A percentile compares a stretch with the other conserved stretches of the same genome.
These are phyloP conservation scores for Microcyclosporella mali DNA, from an alignment of 2,329 filamentous ascomycete species.

Conservation along the genomic window DNA sequence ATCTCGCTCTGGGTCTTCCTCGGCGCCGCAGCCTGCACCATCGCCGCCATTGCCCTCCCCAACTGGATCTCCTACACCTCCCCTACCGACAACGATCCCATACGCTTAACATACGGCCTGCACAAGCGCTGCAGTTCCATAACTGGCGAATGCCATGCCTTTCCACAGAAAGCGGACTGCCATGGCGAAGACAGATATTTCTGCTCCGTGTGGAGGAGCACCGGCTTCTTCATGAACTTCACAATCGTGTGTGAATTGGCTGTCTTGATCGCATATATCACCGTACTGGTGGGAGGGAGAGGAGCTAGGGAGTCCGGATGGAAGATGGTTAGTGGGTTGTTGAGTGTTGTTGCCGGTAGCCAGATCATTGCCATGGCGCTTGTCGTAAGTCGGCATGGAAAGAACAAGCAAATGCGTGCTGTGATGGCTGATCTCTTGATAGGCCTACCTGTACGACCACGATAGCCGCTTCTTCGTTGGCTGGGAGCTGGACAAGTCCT, in stretches of 20 bases:
- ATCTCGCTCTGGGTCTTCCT: slow-evolving; percentile 44
- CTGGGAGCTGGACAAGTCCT: slow-evolving; percentile 74
- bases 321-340: slow-evolving; percentile 63
- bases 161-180: slow-evolving; percentile 65
- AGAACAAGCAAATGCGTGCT: background rate
- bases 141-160: slow-evolving; percentile 56
- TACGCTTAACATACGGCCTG: slow-evolving; percentile 66
- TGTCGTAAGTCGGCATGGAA: slow-evolving; percentile 55
- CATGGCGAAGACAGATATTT: slow-evolving; percentile 63
- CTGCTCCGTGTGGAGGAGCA: slow-evolving; percentile 85
- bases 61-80: slow-evolving; percentile 58
- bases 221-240: slow-evolving; percentile 83
- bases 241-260: slow-evolving; percentile 75
- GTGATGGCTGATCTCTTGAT: background rate
- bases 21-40: slow-evolving; percentile 61
- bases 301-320: slow-evolving; percentile 75
- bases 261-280: slow-evolving; percentile 69
- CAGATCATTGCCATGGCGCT: slow-evolving; percentile 74
- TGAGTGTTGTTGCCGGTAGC: slow-evolving; percentile 59
- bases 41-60: slow-evolving; percentile 62
- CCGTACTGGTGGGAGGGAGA: slow-evolving; percentile 73
- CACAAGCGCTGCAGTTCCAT: slow-evolving; percentile 73
- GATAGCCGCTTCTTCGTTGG: slow-evolving; percentile 77
- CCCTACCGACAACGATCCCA: slow-evolving; percentile 39
- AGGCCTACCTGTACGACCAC: slow-evolving; percentile 59